Base-by-base conservation (phyloP, 2,329 filamentous ascomycete genomes). In the Gyromitra esculenta region DNA sequence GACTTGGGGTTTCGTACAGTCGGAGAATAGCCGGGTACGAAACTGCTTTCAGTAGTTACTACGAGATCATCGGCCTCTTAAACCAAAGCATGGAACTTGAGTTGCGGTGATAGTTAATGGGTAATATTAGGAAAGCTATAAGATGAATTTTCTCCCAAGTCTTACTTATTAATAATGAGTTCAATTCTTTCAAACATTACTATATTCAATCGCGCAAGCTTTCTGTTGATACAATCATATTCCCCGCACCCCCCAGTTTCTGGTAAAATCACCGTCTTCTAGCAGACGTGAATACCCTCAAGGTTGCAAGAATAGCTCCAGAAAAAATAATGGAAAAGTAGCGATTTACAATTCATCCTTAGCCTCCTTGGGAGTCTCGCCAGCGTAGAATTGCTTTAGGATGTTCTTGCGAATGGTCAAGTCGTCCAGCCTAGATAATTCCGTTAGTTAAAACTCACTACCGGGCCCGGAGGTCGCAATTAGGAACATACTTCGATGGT, bases 321-420 rank as follows among this genome's bases (percentile, higher is more conserved):
- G 9, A 35, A 59, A 15, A 9, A 35, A 56, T 35, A 43, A 43
- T 35, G 13, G 39, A 18, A 72, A 57, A 54, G 21, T 21, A 45
- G 39, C 48, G 39, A 48, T 73, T 70, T 72, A 70, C 43, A 72
- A 39, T 18, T 78, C 77, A 59, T 73, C 73, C 39, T 63, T 75
- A 25, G 25, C 60, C 31, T 52, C 31, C 74, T 50, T 50, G 9
- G 59, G 39, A 5, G 31, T 66, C 52, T 68, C 71, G 15, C 72
- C 56, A 31, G 37, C 25, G 50, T 70, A 77, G 39, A 80, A 80
- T 69, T 77, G 76, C 37, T 66, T 75, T 9, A 80, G 66, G 54
- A 80, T 80, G 57, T 80, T 80, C 64, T 73, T 57, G 52, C 78
- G 79, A 43, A 74, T 76, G 31, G 67, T 75, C 31, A 80, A 45